Percentiles rank a stretch among this genome's conserved stretches.
Conservation (phyloP, 2,329 filamentous ascomycete species). For the Hypoxylon sp. region DNA sequence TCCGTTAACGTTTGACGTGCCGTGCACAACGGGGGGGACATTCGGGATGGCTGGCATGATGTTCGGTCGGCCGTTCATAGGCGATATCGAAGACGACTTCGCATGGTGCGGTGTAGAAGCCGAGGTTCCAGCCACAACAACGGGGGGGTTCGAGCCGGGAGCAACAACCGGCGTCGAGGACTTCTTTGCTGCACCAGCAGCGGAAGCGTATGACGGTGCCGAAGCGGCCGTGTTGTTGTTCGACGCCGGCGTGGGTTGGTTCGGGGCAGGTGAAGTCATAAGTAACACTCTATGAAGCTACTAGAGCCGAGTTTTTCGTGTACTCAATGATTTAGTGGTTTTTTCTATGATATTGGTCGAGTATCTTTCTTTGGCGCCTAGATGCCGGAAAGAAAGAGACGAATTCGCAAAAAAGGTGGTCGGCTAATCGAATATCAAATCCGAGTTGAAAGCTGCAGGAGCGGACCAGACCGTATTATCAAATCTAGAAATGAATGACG, state of each 20-base stretch:
- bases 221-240: conserved; percentile 69
- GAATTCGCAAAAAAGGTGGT: conserved; percentile 36
- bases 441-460: conserved; percentile 43
- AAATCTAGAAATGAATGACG: conserved; percentile 45
- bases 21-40: conserved; percentile 75
- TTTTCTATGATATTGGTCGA: conserved; percentile 32
- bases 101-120: conserved; percentile 70
- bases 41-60: conserved; percentile 78
- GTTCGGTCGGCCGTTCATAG: conserved; percentile 86
- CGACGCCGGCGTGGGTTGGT: conserved; percentile 70
- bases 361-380: conserved; percentile 43
- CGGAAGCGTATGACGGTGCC: conserved; percentile 76
- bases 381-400: conserved; percentile 47
- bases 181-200: conserved; percentile 75
- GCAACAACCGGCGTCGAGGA: conserved; percentile 72
- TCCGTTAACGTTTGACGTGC: conserved; percentile 78
- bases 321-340: conserved; percentile 30
- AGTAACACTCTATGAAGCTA: conserved; percentile 57
- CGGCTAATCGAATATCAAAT: conserved; percentile 53
- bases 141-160: conserved; percentile 69
- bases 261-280: conserved; percentile 74
- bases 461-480: conserved; percentile 27
- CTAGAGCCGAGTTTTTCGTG: conserved; percentile 29
- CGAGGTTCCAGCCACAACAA: conserved; percentile 70
- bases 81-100: conserved; percentile 77